Evolutionary conservation across 768 basidiomycete genomes (phyloP), one percentile per base, ranked within the genome.

Genomic region (Postia placenta): DNA sequence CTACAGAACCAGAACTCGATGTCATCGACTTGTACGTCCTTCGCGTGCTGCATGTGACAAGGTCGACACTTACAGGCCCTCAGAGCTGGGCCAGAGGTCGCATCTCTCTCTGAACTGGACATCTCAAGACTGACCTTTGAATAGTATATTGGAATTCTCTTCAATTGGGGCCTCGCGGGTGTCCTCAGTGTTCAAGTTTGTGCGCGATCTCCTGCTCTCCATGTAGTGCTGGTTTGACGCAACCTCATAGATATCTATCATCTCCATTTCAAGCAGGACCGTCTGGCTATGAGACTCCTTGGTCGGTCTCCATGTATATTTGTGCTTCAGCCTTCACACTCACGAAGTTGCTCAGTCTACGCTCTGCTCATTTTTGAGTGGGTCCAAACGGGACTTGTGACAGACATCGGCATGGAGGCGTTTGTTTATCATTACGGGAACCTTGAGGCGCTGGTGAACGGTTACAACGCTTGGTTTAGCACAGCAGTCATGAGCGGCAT

Each of bases 361-460:
- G 45, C 15, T 12, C 37, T 47, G 4, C 42, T 51, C 17, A 23
- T 36, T 25, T 35, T 46, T 5, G 50, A 51, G 25, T 45, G 43
- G 35, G 45, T 47, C 2, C 51, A 52, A 26, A 52, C 51, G 4
- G 37, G 38, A 7, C 41, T 52, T 2, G 6, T 42, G 7, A 42
- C 46, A 5, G 35, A 17, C 19, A 26, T 37, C 25, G 25, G 30
- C 5, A 47, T 41, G 22, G 40, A 52, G 5, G 15, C 17, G 5
- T 48, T 47, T 17, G 28, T 52, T 1, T 52, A 36, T 17, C 15
- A 25, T 15, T 48, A 45, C 26, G 51, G 51, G 4, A 19, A 53
- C 33, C 22, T 19, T 7, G 35, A 11, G 5, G 17, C 15, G 7
- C 17, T 53, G 33, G 37, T 36, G 7, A 51, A 36, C 38, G 28